Conservation (phyloP, 805 yeast species). For the Lachancea mirantina region DNA sequence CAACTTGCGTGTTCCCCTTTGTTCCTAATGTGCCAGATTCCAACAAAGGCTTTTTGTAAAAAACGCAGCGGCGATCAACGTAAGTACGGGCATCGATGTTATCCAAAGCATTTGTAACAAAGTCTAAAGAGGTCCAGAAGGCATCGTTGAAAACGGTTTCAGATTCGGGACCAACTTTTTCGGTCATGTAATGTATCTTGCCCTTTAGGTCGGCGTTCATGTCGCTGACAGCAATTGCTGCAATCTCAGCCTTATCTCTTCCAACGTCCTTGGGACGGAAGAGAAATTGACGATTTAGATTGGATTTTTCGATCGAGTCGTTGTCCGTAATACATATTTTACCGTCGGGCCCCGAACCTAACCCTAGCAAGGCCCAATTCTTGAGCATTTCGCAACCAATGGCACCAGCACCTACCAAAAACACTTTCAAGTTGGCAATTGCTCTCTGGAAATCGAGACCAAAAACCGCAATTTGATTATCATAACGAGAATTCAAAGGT, state of each 20-base stretch:
- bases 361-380: slow-evolving; percentile 95
- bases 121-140: slow-evolving; percentile 79
- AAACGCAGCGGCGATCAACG: slow-evolving; percentile 94
- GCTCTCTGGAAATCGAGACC: slow-evolving; percentile 71
- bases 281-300: slow-evolving; percentile 91
- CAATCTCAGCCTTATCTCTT: slow-evolving; percentile 79
- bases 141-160: slow-evolving; percentile 77
- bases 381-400: slow-evolving; percentile 98
- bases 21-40: slow-evolving; percentile 98
- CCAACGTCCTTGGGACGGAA: slow-evolving; percentile 96
- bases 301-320: slow-evolving; percentile 92
- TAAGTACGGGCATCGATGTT: slow-evolving; percentile 97
- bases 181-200: slow-evolving; percentile 67
- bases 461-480: slow-evolving; percentile 91
- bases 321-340: slow-evolving; percentile 81
- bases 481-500: slow-evolving; percentile 79
- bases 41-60: slow-evolving; percentile 79
- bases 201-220: slow-evolving; percentile 85
- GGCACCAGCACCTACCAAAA: slow-evolving; percentile 95
- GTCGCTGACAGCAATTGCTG: slow-evolving; percentile 70
- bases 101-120: slow-evolving; percentile 95
- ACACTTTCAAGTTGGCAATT: slow-evolving; percentile 71
- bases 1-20: slow-evolving; percentile 96
- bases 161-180: slow-evolving; percentile 91
- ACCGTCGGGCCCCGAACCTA: slow-evolving; percentile 89